phyloP scores from a whole-genome alignment of 2,329 filamentous ascomycete genomes.

The Knufia fluminis region DNA sequence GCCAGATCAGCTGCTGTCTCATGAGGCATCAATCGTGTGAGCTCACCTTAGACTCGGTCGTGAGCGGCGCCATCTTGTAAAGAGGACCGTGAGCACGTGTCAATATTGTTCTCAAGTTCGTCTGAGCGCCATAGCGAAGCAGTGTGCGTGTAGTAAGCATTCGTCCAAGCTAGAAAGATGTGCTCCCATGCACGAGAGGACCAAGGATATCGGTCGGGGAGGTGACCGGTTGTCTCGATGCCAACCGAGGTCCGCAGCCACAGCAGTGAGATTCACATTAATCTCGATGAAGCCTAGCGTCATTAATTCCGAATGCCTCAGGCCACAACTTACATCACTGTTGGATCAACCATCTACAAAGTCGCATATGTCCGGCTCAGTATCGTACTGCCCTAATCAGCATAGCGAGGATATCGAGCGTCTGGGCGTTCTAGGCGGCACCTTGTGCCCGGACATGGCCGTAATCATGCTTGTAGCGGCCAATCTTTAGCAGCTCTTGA shows the following conservation, averaged over 20 bases:
- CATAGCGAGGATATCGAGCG: too few species aligned
- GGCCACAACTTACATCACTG: too few species aligned
- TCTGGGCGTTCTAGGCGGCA: too few species aligned
- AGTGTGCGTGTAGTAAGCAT: conserved; percentile 2
- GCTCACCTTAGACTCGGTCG: conserved; percentile 17
- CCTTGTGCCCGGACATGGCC: too few species aligned
- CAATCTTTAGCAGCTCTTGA: too few species aligned
- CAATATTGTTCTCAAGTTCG: conserved; percentile 10
- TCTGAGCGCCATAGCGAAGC: conserved; percentile 2
- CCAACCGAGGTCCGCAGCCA: not conserved
- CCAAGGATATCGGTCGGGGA: not conserved
- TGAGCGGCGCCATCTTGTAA: conserved; percentile 18
- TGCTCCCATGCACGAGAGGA: not conserved
- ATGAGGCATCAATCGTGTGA: not conserved
- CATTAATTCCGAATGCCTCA: too few species aligned
- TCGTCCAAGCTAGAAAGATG: not conserved
- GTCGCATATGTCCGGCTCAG: too few species aligned
- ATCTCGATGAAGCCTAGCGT: too few species aligned
- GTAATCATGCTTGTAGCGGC: too few species aligned
- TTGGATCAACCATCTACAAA: too few species aligned
- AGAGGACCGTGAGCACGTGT: conserved; percentile 3
- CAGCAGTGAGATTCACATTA: too few species aligned
- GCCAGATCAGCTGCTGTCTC: not conserved
- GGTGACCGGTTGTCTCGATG: not conserved
- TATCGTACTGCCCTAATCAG: too few species aligned